Conservation (phyloP, 495 filamentous ascomycete species). For the Aspergillus heteromorphus region DNA sequence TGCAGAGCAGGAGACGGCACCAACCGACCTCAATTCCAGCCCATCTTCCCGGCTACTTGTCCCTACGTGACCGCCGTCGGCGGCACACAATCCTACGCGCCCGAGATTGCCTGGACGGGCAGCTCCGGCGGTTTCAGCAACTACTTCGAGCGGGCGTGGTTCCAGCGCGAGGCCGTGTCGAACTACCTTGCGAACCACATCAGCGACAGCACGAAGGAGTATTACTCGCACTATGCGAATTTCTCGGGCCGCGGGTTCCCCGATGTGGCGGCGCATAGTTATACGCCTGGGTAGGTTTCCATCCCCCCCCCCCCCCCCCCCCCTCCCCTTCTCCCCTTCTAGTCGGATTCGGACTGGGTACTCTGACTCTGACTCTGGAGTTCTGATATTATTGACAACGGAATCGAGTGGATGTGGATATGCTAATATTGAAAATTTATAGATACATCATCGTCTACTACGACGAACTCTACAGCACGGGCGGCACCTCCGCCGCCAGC, state of each 20-base stretch:
- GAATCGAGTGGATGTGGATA: too few species aligned
- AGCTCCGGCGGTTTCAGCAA: constrained; percentile 63
- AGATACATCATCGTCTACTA: constrained; percentile 24
- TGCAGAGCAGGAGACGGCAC: constrained; percentile 57
- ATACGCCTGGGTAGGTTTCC: constrained; percentile 35
- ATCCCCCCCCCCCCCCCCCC: too few species aligned
- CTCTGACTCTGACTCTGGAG: too few species aligned
- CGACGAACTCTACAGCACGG: constrained; percentile 27
- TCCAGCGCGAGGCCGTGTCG: constrained; percentile 52
- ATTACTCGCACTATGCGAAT: constrained; percentile 47
- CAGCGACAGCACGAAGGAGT: constrained; percentile 31
- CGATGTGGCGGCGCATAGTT: constrained; percentile 57
- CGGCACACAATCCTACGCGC: constrained; percentile 47
- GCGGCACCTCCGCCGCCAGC: constrained; percentile 49
- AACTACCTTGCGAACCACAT: constrained; percentile 43
- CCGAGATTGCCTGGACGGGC: constrained; percentile 48
- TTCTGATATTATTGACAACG: too few species aligned
- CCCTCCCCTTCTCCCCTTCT: too few species aligned
- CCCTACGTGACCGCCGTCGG: constrained; percentile 64
- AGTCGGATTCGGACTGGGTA: too few species aligned
- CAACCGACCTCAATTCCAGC: constrained; percentile 53
- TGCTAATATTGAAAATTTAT: background rate
- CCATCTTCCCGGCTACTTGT: constrained; percentile 60
- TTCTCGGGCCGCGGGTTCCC: constrained; percentile 61
- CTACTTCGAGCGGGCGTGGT: constrained; percentile 53